phyloP scores from a whole-genome alignment of 1,284 basidiomycete species.

The Testicularia cyperi region DNA sequence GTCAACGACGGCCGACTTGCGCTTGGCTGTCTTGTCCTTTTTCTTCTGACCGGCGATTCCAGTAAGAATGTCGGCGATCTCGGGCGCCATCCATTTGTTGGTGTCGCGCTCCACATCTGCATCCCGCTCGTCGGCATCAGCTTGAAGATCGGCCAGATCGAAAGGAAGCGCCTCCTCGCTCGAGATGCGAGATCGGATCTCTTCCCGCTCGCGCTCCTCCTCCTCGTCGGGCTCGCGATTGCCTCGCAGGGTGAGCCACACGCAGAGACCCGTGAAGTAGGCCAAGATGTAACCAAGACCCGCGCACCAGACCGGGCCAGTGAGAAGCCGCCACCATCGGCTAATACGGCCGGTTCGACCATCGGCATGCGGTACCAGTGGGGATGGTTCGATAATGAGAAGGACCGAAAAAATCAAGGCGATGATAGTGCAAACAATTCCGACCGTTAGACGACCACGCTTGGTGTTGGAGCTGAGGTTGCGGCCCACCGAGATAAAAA shows the following conservation, averaged over 20 bases:
- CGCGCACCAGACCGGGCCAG: conserved; percentile 41
- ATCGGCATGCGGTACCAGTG: conserved; percentile 19
- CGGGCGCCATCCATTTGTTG: conserved; percentile 41
- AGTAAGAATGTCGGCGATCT: conserved; percentile 30
- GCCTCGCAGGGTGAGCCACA: conserved; percentile 47
- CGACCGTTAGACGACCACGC: conserved; percentile 38
- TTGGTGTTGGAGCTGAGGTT: conserved; percentile 41
- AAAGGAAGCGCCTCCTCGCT: conserved; percentile 30
- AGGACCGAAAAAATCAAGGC: conserved; percentile 38
- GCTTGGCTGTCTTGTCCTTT: conserved; percentile 23
- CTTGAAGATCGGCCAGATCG: conserved; percentile 26
- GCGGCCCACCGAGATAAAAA: conserved; percentile 34
- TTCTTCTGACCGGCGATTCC: conserved; percentile 22
- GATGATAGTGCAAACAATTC: conserved; percentile 22
- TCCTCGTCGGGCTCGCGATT: conserved; percentile 44
- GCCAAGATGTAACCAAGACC: conserved; percentile 46
- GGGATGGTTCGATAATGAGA: conserved; percentile 32
- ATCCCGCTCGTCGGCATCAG: conserved; percentile 17
- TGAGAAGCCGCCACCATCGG: conserved; percentile 41
- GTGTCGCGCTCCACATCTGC: conserved; percentile 13
- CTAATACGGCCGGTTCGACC: conserved; percentile 11
- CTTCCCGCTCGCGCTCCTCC: conserved; percentile 33
- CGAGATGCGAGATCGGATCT: conserved; percentile 33
- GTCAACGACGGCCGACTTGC: conserved; percentile 6
- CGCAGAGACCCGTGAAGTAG: conserved; percentile 46